Percentiles rank a stretch among this genome's conserved stretches.
Evolutionary conservation across 192 early-diverging fungal species (phyloP).

Genomic region (Rhizophagus sp.): DNA sequence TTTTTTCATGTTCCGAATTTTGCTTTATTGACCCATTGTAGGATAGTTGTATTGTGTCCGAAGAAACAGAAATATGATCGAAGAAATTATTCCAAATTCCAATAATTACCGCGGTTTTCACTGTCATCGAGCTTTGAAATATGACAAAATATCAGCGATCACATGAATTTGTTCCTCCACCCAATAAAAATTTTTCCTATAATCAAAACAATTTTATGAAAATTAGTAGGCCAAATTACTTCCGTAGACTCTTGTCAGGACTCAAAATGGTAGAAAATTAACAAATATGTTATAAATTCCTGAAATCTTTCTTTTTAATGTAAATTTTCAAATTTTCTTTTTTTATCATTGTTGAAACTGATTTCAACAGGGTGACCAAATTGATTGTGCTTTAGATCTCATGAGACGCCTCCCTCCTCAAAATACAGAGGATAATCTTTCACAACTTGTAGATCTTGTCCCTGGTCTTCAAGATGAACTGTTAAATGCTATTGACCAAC

Average conservation of each 20-base stretch:
- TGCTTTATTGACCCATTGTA: background rate
- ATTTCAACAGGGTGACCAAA: slow-evolving; percentile 38
- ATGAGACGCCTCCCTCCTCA: slow-evolving; percentile 97
- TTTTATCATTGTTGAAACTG: background rate
- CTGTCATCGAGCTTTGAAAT: background rate
- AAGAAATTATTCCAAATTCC: background rate
- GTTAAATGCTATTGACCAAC: slow-evolving; percentile 90
- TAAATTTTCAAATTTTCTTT: background rate
- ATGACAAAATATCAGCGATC: slow-evolving; percentile 14
- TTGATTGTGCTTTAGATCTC: slow-evolving; percentile 95
- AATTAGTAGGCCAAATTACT: background rate
- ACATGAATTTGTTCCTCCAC: slow-evolving; percentile 24
- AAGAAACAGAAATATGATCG: background rate
- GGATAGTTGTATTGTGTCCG: background rate
- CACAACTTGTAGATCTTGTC: slow-evolving; percentile 76
- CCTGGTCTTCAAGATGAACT: slow-evolving; percentile 91
- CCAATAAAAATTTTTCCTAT: slow-evolving; percentile 26
- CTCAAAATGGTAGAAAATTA: slow-evolving; percentile 21
- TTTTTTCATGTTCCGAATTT: background rate
- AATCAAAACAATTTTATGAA: background rate
- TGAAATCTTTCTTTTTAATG: background rate
- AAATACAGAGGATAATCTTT: slow-evolving; percentile 84
- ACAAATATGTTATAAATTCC: background rate
- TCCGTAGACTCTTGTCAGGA: slow-evolving; percentile 15
- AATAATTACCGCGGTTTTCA: background rate